Evolutionary conservation across 306 rosid species (phyloP).

Genomic region (Potentilla sterilis): DNA sequence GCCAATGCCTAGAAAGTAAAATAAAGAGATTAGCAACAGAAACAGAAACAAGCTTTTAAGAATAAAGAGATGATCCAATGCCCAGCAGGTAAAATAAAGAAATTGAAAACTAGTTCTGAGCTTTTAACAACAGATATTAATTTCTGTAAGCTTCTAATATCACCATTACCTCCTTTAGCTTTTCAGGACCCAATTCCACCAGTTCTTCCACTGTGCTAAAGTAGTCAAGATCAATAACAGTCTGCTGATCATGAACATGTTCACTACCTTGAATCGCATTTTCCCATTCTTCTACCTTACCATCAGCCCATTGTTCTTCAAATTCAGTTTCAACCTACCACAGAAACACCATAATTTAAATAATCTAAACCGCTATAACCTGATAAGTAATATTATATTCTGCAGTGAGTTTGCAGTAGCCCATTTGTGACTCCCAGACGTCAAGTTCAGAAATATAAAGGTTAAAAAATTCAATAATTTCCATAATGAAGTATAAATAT

Average conservation of each 20-base stretch:
- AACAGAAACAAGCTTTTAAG: not conserved
- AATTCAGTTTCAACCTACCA: slow-evolving; percentile 70
- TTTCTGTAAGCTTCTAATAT: not conserved
- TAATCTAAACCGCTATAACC: not conserved
- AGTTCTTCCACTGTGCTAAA: slow-evolving; percentile 83
- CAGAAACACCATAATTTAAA: slow-evolving; percentile 24
- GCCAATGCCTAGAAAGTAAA: slow-evolving; percentile 60
- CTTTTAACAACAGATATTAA: not conserved
- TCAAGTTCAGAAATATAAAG: not conserved
- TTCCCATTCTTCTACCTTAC: slow-evolving; percentile 72
- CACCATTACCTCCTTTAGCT: slow-evolving; percentile 76
- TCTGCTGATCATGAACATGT: slow-evolving; percentile 42
- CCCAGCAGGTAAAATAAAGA: slow-evolving; percentile 15
- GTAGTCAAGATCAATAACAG: slow-evolving; percentile 83
- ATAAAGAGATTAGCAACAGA: slow-evolving; percentile 13
- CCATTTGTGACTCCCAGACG: not conserved
- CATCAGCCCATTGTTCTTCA: slow-evolving; percentile 80
- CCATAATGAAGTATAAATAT: no score
- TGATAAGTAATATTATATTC: not conserved
- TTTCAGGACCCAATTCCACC: slow-evolving; percentile 84
- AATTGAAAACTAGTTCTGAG: not conserved
- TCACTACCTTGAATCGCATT: slow-evolving; percentile 63
- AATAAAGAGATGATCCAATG: not conserved
- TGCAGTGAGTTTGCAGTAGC: not conserved
- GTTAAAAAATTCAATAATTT: no score